Percentiles rank a stretch among this genome's conserved stretches.
phyloP scores from a whole-genome alignment of 495 filamentous ascomycete species.

The Talaromyces wortmannii region DNA sequence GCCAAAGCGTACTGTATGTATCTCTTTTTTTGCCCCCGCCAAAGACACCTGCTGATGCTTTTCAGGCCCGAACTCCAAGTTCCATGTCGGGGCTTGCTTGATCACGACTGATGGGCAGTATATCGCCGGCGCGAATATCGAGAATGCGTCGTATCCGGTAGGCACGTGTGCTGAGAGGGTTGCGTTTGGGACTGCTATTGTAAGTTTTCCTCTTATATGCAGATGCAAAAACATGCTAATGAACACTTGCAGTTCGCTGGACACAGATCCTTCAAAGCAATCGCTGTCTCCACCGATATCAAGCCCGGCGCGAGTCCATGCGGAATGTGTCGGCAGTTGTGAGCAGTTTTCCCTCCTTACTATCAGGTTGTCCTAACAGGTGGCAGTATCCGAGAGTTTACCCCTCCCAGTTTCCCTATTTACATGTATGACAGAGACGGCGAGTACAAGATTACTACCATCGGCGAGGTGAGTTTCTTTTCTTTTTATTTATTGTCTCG shows the following conservation, averaged over 20 bases:
- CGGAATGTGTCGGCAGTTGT: slow-evolving; percentile 56
- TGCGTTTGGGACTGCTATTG: slow-evolving; percentile 75
- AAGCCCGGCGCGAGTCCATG: slow-evolving; percentile 64
- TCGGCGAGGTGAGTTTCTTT: slow-evolving; percentile 56
- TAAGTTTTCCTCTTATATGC: slow-evolving; percentile 17
- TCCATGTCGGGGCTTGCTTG: slow-evolving; percentile 82
- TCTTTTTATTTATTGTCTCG: background rate
- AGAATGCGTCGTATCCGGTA: slow-evolving; percentile 90
- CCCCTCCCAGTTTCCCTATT: slow-evolving; percentile 58
- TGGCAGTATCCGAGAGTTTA: slow-evolving; percentile 72
- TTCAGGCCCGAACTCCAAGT: slow-evolving; percentile 80
- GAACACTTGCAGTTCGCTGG: slow-evolving; percentile 42
- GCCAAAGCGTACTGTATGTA: slow-evolving; percentile 65
- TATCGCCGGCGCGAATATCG: slow-evolving; percentile 79
- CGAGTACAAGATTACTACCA: slow-evolving; percentile 59
- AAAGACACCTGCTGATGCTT: background rate
- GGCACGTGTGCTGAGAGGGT: slow-evolving; percentile 91
- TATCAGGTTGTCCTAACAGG: background rate
- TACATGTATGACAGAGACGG: slow-evolving; percentile 84
- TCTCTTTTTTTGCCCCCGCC: background rate
- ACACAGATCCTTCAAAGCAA: slow-evolving; percentile 63
- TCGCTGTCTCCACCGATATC: slow-evolving; percentile 83
- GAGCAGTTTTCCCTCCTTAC: slow-evolving; percentile 7
- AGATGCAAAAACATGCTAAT: background rate
- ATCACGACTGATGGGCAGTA: slow-evolving; percentile 57